Conservation (phyloP, 2,329 filamentous ascomycete genomes). For the Fusarium sp. region DNA sequence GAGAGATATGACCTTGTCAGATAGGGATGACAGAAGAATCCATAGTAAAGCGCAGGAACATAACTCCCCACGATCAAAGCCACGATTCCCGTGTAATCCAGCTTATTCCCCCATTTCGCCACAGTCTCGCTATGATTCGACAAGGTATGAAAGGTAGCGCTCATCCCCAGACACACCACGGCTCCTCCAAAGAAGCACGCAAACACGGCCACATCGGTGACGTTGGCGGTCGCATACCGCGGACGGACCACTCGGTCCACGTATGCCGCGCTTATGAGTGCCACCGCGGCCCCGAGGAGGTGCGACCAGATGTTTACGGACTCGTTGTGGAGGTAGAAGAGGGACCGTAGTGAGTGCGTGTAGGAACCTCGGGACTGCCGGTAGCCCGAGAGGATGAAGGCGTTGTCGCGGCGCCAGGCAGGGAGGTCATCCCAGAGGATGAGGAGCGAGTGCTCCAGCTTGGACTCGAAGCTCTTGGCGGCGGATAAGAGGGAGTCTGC, state of each 20-base stretch:
- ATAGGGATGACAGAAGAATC: conserved; percentile 76
- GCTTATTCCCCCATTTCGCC: conserved; percentile 85
- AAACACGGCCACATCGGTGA: conserved; percentile 77
- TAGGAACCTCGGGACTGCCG: conserved; percentile 62
- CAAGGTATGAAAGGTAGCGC: conserved; percentile 85
- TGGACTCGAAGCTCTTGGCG: conserved; percentile 49
- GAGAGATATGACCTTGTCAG: conserved; percentile 79
- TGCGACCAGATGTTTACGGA: conserved; percentile 73
- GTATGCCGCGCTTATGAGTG: conserved; percentile 61
- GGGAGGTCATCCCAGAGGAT: conserved; percentile 69
- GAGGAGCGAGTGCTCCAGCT: conserved; percentile 54
- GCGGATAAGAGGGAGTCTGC: conserved; percentile 41
- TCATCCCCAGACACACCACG: conserved; percentile 79
- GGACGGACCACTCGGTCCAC: conserved; percentile 69
- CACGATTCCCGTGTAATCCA: conserved; percentile 96
- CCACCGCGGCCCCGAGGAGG: conserved; percentile 71
- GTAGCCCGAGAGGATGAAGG: conserved; percentile 65
- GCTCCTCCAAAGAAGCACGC: conserved; percentile 83
- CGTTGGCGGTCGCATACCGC: conserved; percentile 71
- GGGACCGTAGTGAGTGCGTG: conserved; percentile 55
- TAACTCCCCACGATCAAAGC: conserved; percentile 91
- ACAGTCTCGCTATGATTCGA: conserved; percentile 85
- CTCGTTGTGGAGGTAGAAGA: conserved; percentile 69
- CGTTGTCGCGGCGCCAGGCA: conserved; percentile 69
- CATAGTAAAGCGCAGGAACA: conserved; percentile 88